Conservation (phyloP, 177 flowering plant genomes). For the Telopea speciosissima region DNA sequence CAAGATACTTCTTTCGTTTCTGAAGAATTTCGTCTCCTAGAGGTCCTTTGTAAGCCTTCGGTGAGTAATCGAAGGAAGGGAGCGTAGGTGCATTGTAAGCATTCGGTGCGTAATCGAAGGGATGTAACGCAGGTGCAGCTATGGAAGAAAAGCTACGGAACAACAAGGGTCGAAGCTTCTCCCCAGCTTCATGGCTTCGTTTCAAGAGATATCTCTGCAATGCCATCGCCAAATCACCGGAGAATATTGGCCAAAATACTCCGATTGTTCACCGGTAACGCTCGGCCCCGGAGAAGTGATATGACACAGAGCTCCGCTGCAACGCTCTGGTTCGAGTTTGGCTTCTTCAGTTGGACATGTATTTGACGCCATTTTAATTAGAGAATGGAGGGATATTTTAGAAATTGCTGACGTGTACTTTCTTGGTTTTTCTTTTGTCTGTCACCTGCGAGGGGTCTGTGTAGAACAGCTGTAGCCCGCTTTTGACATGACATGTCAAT, state of each 20-base stretch:
- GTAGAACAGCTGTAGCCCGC: no score
- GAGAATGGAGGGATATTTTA: not conserved
- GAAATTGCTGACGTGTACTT: not conserved
- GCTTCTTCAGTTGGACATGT: no score
- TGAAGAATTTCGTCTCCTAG: conserved; percentile 56
- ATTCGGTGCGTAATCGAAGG: conserved; percentile 67
- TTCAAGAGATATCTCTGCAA: conserved; percentile 23
- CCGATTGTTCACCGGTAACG: not conserved
- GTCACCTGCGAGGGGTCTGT: no score
- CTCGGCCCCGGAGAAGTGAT: not conserved
- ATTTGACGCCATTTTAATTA: not conserved
- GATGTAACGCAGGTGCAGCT: conserved; percentile 48
- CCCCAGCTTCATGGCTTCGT: conserved; percentile 1
- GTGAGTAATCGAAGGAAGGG: conserved; percentile 70
- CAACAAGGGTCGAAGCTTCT: conserved; percentile 10
- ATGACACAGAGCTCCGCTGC: no score
- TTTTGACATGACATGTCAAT: no score
- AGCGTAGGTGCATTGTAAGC: conserved; percentile 51
- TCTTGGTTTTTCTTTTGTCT: no score
- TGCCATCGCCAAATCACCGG: conserved; percentile 18
- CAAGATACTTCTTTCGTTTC: conserved; percentile 77
- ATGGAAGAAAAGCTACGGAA: conserved; percentile 18
- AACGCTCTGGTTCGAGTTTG: no score
- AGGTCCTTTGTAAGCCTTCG: conserved; percentile 70
- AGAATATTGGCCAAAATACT: not conserved